Evolutionary conservation across 148 eudicot species (phyloP).

Genomic region (Cornus suecica): DNA sequence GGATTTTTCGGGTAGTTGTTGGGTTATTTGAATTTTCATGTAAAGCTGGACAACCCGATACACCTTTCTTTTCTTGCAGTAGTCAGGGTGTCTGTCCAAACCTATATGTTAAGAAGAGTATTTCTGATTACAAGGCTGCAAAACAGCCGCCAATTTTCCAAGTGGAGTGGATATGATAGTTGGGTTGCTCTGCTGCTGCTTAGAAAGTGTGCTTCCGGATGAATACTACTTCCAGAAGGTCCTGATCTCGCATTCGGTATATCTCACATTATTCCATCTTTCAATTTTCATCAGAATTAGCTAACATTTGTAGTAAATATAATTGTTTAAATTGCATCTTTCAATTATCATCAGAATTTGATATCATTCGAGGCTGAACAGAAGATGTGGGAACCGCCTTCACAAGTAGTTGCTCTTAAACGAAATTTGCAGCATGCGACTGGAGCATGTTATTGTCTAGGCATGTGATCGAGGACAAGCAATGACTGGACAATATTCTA

Average conservation of each 20-base stretch:
- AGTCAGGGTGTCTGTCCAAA: neutral
- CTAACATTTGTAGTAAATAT: too few species aligned
- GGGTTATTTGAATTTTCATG: neutral
- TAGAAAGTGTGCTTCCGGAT: neutral
- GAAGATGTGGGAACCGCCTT: too few species aligned
- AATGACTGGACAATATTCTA: neutral
- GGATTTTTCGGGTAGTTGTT: neutral
- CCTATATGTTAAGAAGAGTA: neutral
- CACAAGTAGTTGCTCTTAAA: too few species aligned
- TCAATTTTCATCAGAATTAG: neutral
- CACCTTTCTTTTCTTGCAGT: neutral
- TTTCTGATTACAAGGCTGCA: neutral
- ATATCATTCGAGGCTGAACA: too few species aligned
- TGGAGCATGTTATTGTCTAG: neutral
- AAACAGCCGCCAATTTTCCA: neutral
- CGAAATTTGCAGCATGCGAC: neutral
- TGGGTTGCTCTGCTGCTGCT: neutral
- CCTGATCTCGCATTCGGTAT: conserved; percentile 3
- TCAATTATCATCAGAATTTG: too few species aligned
- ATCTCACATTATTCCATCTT: neutral
- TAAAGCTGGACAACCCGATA: neutral
- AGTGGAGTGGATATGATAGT: neutral
- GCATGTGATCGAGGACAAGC: neutral
- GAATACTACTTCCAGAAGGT: neutral
- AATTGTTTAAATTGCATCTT: neutral